Percentiles rank a stretch among this genome's conserved stretches.
phyloP scores from a whole-genome alignment of 2,329 filamentous ascomycete species.

The Lizonia empirigonia region DNA sequence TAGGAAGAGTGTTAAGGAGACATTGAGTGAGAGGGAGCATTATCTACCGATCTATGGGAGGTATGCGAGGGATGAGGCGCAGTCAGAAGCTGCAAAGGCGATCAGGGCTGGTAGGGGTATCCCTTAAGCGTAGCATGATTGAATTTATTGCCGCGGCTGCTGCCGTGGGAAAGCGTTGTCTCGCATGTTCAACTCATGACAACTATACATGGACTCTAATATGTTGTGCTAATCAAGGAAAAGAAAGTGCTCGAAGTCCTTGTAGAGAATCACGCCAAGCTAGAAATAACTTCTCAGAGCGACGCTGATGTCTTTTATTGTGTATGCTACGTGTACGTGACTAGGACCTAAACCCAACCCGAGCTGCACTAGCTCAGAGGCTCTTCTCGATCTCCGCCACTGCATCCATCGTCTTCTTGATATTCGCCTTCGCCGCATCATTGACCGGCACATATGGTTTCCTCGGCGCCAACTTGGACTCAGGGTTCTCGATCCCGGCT shows the following conservation, averaged over 20 bases:
- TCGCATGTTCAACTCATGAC: too few relatives aligned
- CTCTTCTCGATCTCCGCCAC: conserved; percentile 36
- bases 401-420: conserved; percentile 31
- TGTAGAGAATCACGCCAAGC: too few relatives aligned
- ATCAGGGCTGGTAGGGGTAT: conserved; percentile 65
- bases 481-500: conserved; percentile 52
- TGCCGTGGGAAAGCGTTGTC: too few relatives aligned
- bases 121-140: conserved; percentile 52
- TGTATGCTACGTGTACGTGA: not conserved
- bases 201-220: too few relatives aligned
- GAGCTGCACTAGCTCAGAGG: not conserved
- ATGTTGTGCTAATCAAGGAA: too few relatives aligned
- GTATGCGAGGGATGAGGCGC: conserved; percentile 55
- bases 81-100: conserved; percentile 56
- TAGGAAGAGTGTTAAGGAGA: conserved; percentile 68
- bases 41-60: conserved; percentile 70
- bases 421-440: conserved; percentile 31
- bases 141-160: too few relatives aligned
- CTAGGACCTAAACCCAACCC: not conserved
- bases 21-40: conserved; percentile 68
- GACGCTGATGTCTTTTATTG: too few relatives aligned
- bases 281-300: too few relatives aligned
- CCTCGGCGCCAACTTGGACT: conserved; percentile 36
- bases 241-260: too few relatives aligned
- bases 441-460: conserved; percentile 37